These are phyloP conservation scores for Aspergillus kassunensis DNA, from an alignment of 495 filamentous ascomycete genomes.

Conservation along the genomic window DNA sequence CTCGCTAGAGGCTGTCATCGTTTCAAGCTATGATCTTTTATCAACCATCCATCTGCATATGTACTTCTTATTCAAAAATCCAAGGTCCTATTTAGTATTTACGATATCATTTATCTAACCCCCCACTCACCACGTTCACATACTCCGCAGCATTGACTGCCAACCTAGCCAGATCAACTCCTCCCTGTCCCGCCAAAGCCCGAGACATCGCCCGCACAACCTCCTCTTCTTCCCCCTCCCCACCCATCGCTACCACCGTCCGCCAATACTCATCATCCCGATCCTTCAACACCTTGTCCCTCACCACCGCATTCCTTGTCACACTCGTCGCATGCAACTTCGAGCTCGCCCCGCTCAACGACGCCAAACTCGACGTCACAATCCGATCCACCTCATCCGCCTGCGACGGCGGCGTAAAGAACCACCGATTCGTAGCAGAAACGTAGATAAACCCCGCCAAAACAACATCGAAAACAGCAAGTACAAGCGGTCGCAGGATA, in stretches of 20 bases:
- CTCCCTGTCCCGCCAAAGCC: constrained; percentile 42
- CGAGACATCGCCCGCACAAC: constrained; percentile 51
- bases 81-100: too few relatives aligned
- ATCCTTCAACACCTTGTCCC: constrained; percentile 51
- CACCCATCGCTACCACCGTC: constrained; percentile 41
- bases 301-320: constrained; percentile 54
- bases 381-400: constrained; percentile 41
- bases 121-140: constrained; percentile 40
- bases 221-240: constrained; percentile 48
- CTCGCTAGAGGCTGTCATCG: constrained; percentile 12
- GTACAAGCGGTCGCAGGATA: constrained; percentile 50
- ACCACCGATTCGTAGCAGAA: constrained; percentile 69
- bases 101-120: too few relatives aligned
- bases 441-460: constrained; percentile 65
- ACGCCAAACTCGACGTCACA: constrained; percentile 36
- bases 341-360: constrained; percentile 40
- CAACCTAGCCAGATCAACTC: constrained; percentile 47
- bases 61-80: background rate
- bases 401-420: constrained; percentile 48
- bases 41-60: background rate
- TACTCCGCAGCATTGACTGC: constrained; percentile 42
- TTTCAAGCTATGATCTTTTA: background rate
- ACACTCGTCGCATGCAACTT: constrained; percentile 54
- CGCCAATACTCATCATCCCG: constrained; percentile 57
- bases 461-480: constrained; percentile 58